Percentiles rank a stretch among this genome's conserved stretches.
Conservation (phyloP, 2,329 filamentous ascomycete genomes). For the Hypoxylon sp. region DNA sequence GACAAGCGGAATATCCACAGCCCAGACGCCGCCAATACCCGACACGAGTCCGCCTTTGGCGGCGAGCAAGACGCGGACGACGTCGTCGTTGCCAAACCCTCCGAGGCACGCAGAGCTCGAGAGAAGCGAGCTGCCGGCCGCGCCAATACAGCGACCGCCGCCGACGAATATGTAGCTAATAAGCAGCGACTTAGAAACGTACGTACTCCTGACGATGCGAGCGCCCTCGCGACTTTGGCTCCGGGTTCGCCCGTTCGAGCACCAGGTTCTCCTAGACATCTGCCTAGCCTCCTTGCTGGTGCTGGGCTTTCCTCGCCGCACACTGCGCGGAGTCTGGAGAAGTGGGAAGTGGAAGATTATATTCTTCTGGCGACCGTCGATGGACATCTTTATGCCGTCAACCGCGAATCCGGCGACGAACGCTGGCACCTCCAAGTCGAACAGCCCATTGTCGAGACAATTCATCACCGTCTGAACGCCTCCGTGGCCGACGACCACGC, state of each 20-base stretch:
- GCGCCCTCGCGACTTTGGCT: slow-evolving; percentile 98
- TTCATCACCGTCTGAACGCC: slow-evolving; percentile 76
- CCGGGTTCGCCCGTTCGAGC: slow-evolving; percentile 95
- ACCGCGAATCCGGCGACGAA: slow-evolving; percentile 83
- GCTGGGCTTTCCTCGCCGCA: slow-evolving; percentile 81
- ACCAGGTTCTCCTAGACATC: slow-evolving; percentile 76
- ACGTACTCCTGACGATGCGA: slow-evolving; percentile 71
- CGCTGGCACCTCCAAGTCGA: slow-evolving; percentile 88
- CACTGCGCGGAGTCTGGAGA: slow-evolving; percentile 94
- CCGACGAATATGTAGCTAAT: slow-evolving; percentile 22
- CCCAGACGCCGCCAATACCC: slow-evolving; percentile 27
- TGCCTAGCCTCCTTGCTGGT: slow-evolving; percentile 62
- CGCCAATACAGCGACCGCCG: slow-evolving; percentile 34
- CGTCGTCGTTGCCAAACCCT: slow-evolving; percentile 41
- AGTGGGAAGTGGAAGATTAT: slow-evolving; percentile 99
- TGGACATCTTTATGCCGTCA: slow-evolving; percentile 90
- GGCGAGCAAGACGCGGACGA: slow-evolving; percentile 33
- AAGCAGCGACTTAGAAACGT: slow-evolving; percentile 36
- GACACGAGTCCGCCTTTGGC: slow-evolving; percentile 37
- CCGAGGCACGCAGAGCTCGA: slow-evolving; percentile 31
- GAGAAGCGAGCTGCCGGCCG: slow-evolving; percentile 29
- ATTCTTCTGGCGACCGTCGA: slow-evolving; percentile 99
- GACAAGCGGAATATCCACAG: slow-evolving; percentile 31
- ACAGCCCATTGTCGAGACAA: slow-evolving; percentile 89
- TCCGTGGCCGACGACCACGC: slow-evolving; percentile 56